Base-by-base conservation (phyloP, 495 filamentous ascomycete species). In the Penicillium malachiteum region DNA sequence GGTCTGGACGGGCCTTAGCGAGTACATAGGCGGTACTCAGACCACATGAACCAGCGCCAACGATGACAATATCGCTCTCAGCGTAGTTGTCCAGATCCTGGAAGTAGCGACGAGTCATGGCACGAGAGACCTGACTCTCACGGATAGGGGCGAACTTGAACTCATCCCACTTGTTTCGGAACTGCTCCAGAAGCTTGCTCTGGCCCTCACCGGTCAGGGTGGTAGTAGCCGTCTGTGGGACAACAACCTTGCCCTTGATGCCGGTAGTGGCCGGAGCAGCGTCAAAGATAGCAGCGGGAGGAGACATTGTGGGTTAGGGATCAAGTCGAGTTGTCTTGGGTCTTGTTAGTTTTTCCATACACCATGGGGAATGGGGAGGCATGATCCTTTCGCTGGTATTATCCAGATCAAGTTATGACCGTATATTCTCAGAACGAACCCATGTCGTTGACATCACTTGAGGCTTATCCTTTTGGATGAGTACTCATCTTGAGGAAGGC, bases 341-440 rank as follows among this genome's bases (percentile, higher is more conserved):
- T 30, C 53, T 62, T 58, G 44, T 55, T 67, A 56, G 67, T 66
- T 76, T 71, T 74, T 67, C 56, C 49, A 70, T 64, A 73, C 65
- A 59, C 70, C 51, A 42, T 44, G 52, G 58, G 63, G 62, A 55
- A 54, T 65, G 67, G 71, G 78, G 76, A 78, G 83, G 87, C 88
- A 92, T 92, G 89, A 90, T 93, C 88, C 89, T 94, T 91, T 89
- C 90, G 91, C 91, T 91, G 89, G 90, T 87, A 93, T 94, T 96
- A 92, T 91, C 90, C 89, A 90, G 90, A 93, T 96, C 90, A 94
- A 93, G 90, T 96, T 92, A 70, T 77, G 76, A 86, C 91, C 90
- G 91, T 96, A 87, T 94, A 82, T 87, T 96, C 88, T 96, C 91
- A 94, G 90, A 84, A 81, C 80, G 78, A 82, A 76, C 71, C 72